Percentiles rank a stretch among this genome's conserved stretches.
These are phyloP conservation scores for Paraphysoderma sedebokerense DNA, from an alignment of 371 early-diverging fungal species.

Conservation along the genomic window DNA sequence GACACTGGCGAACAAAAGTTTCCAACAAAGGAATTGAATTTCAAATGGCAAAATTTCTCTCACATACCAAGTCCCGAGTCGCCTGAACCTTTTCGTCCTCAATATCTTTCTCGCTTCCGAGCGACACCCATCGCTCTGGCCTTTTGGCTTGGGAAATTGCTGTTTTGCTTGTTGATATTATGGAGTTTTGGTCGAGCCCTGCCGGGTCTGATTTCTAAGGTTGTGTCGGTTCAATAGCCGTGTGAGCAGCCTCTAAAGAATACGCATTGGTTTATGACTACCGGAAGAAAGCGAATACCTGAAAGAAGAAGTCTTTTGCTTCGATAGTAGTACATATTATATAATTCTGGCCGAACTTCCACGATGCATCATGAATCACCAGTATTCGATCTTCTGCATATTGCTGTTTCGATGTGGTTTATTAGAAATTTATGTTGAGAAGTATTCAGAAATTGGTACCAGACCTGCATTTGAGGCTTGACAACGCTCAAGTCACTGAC, in stretches of 20 bases:
- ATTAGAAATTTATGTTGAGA: no score
- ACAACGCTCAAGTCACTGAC: slow-evolving; percentile 30
- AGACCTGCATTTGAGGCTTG: slow-evolving; percentile 19
- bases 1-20: no score
- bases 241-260: slow-evolving; percentile 9
- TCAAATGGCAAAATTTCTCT: no score
- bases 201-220: slow-evolving; percentile 16
- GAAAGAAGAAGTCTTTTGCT: slow-evolving; percentile 17
- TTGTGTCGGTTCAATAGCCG: slow-evolving; percentile 5
- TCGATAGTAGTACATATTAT: slow-evolving; percentile 15
- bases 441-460: no score
- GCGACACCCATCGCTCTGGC: slow-evolving; percentile 19
- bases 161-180: no score
- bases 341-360: slow-evolving; percentile 32
- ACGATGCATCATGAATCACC: slow-evolving; percentile 22
- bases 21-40: no score
- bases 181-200: no score
- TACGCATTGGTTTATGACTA: no score
- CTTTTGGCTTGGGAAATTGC: no score
- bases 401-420: no score
- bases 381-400: slow-evolving; percentile 26
- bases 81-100: slow-evolving; percentile 19
- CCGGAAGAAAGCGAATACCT: background rate
- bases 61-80: slow-evolving; percentile 18
- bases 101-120: slow-evolving; percentile 34